phyloP scores from a whole-genome alignment of 2,329 filamentous ascomycete genomes.

The Xylariaceae sp. region DNA sequence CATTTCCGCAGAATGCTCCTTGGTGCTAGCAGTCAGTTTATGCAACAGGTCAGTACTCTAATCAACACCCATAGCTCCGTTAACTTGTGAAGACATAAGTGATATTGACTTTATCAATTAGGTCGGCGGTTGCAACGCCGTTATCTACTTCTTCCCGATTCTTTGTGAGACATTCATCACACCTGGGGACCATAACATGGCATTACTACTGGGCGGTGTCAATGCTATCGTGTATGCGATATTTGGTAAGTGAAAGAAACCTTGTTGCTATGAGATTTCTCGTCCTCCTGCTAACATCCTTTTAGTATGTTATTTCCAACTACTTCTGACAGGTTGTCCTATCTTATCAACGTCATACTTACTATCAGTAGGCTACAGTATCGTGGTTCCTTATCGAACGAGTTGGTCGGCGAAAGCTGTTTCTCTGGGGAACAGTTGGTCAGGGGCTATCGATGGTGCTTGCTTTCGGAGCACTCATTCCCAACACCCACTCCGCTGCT shows the following conservation, averaged over 20 bases:
- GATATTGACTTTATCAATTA: conserved; percentile 16
- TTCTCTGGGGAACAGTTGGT: conserved; percentile 51
- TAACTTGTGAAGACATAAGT: neutral
- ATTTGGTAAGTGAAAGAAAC: conserved; percentile 45
- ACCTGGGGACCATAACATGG: conserved; percentile 50
- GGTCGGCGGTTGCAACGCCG: conserved; percentile 60
- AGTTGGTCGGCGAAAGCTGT: conserved; percentile 53
- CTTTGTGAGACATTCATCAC: conserved; percentile 56
- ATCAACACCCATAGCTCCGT: neutral
- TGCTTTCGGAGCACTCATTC: conserved; percentile 69
- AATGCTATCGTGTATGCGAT: conserved; percentile 67
- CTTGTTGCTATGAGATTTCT: neutral
- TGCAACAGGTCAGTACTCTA: conserved; percentile 56
- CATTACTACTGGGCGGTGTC: conserved; percentile 59
- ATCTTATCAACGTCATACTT: neutral
- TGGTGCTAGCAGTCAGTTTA: conserved; percentile 63
- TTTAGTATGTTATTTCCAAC: conserved; percentile 17
- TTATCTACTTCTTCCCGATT: conserved; percentile 67
- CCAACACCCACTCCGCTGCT: conserved; percentile 63
- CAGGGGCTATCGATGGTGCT: conserved; percentile 65
- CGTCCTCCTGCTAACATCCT: conserved; percentile 9
- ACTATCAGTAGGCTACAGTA: conserved; percentile 47
- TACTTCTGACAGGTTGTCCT: neutral
- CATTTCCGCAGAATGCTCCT: conserved; percentile 69
- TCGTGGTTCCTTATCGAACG: conserved; percentile 60